phyloP scores from a whole-genome alignment of 169 alveolate species.

The Plasmodium relictum region DNA sequence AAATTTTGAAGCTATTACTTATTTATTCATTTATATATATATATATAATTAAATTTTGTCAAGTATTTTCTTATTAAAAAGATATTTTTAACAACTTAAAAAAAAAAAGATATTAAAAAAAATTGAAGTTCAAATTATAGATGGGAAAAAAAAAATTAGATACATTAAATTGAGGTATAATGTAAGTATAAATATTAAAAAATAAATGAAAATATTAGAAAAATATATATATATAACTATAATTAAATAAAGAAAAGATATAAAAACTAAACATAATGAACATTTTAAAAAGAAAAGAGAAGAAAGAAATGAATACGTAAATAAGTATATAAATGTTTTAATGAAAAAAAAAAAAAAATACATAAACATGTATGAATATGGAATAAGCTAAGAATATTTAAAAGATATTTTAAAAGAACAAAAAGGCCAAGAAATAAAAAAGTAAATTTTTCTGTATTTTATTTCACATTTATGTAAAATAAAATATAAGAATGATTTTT shows the following conservation, averaged over 20 bases:
- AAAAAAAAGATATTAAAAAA: slow-evolving; percentile 1
- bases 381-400: slow-evolving; percentile 20
- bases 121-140: background rate
- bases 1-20: background rate
- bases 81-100: slow-evolving; percentile 11
- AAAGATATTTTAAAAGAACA: slow-evolving; percentile 77
- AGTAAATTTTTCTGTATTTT: background rate
- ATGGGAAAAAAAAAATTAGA: background rate
- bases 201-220: background rate
- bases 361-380: background rate
- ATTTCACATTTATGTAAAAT: too few species aligned
- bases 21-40: background rate
- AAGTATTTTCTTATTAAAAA: background rate
- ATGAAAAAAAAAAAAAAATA: slow-evolving; percentile 19
- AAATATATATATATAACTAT: slow-evolving; percentile 7
- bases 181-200: background rate
- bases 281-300: background rate
- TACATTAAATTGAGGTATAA: background rate
- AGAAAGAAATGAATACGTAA: background rate
- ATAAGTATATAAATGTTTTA: slow-evolving; percentile 14
- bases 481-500: too few species aligned
- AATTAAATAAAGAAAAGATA: background rate
- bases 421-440: slow-evolving; percentile 43
- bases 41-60: background rate
- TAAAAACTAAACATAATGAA: background rate